Base-by-base conservation (phyloP, 2,329 filamentous ascomycete species). In the Monosporascus sp. region DNA sequence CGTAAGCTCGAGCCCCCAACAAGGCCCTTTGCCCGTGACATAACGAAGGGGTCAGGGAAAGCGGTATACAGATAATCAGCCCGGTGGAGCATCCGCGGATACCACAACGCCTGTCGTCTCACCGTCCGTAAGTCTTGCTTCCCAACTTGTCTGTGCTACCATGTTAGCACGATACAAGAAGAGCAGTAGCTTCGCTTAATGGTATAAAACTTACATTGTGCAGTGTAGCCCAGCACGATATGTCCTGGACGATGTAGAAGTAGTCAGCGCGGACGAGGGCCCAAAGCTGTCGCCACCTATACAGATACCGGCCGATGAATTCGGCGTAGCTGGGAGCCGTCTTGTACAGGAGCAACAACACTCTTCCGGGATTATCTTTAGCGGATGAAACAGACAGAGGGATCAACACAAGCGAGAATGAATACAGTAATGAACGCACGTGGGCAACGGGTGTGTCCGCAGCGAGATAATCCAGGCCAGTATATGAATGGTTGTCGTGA, bases 281-380 rank as follows among this genome's bases (percentile, higher is more conserved):
- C 50, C 47, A 52, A 19, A 51, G 45, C 24, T 57, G 48, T 11
- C 48, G 40, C 41, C 37, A 37, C 52, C 55, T 57, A 41, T 51
- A 57, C 3, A 48, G 61, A 71, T 77, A 0, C 68, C 81, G 44
- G 70, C 67, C 7, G 73, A 74, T 46, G 75, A 81, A 58, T 49
- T 75, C 76, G 1, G 65, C 78, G 40, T 67, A 73, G n/a, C 61
- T 75, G 5, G 73, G 74, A 40, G 59, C 71, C 0, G 55, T 66
- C 1, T 74, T 73, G 58, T 80, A 80, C 64, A 76, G 78, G 51
- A 77, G 74, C 6, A 55, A 14, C 16, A 52, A 9, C 38, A 78
- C 78, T 35, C 80, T 77, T 62, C 16, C 31, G 31, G 19, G 4
- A 22, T 16, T 49, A 19, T 20, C 26, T 37, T 20, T 8, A 16